These are phyloP conservation scores for Exserohilum rostratum DNA, from an alignment of 2,329 filamentous ascomycete genomes.

Conservation along the genomic window DNA sequence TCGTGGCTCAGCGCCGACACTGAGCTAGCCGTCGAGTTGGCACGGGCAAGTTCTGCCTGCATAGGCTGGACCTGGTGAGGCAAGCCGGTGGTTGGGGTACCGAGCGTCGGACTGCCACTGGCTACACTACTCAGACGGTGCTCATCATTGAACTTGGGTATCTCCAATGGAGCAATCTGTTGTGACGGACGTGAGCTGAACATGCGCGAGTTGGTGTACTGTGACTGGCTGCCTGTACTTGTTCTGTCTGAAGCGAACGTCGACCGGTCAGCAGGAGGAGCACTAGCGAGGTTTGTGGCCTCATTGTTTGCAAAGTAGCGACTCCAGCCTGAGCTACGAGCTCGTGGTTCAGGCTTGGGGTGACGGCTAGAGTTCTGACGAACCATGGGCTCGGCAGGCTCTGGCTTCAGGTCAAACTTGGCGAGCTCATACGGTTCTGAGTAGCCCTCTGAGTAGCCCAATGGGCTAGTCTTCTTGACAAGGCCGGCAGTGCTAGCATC, in stretches of 20 bases:
- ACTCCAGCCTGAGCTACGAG: slow-evolving; percentile 74
- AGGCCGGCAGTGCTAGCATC: slow-evolving; percentile 65
- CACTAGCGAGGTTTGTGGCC: slow-evolving; percentile 60
- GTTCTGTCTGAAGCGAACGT: slow-evolving; percentile 49
- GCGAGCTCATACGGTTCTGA: slow-evolving; percentile 52
- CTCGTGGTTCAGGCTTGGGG: slow-evolving; percentile 32
- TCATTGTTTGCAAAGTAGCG: slow-evolving; percentile 78
- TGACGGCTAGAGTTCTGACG: slow-evolving; percentile 46
- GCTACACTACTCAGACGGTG: slow-evolving; percentile 70
- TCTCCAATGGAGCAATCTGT: slow-evolving; percentile 69
- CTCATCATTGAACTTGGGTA: slow-evolving; percentile 57
- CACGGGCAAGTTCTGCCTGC: slow-evolving; percentile 47
- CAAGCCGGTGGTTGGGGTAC: slow-evolving; percentile 59
- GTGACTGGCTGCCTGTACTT: slow-evolving; percentile 46
- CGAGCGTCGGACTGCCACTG: slow-evolving; percentile 72
- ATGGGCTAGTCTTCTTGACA: slow-evolving; percentile 59
- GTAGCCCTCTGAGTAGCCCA: slow-evolving; percentile 48
- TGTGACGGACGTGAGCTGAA: slow-evolving; percentile 69
- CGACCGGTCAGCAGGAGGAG: slow-evolving; percentile 63
- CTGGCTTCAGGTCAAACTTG: slow-evolving; percentile 51
- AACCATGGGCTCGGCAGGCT: slow-evolving; percentile 40
- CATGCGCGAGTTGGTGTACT: slow-evolving; percentile 59
- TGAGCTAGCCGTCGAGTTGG: slow-evolving; percentile 45
- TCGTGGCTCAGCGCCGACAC: slow-evolving; percentile 40
- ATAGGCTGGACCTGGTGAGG: slow-evolving; percentile 42